Evolutionary conservation across 2,329 filamentous ascomycete species (phyloP).

Genomic region (Fusarium acutatum): DNA sequence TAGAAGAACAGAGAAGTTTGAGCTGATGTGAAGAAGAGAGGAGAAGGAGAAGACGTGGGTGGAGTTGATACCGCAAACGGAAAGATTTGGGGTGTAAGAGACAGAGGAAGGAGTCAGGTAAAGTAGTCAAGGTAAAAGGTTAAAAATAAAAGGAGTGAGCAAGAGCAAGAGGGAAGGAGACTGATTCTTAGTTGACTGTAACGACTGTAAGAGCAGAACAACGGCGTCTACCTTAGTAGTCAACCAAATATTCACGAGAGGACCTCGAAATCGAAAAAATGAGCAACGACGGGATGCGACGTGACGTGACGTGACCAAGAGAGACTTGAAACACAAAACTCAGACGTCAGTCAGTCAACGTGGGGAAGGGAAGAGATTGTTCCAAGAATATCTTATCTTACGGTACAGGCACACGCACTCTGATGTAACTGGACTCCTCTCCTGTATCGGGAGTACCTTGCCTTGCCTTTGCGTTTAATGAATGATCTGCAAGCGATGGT

Average conservation of each 20-base stretch:
- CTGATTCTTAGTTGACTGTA: conserved; percentile 9
- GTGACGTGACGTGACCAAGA: background rate
- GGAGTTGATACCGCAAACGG: conserved; percentile 12
- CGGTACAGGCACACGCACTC: background rate
- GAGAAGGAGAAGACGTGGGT: background rate
- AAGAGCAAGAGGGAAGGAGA: conserved; percentile 3
- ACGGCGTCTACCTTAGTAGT: background rate
- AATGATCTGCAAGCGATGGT: background rate
- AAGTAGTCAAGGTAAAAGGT: background rate
- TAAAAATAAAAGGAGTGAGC: background rate
- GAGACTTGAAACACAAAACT: conserved; percentile 1
- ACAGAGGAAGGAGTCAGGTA: background rate
- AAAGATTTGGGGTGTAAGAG: conserved; percentile 16
- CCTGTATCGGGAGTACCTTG: background rate
- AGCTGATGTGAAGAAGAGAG: background rate
- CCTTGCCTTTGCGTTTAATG: background rate
- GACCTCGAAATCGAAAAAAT: background rate
- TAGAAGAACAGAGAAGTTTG: background rate
- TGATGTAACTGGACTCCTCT: background rate
- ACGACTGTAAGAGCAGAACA: background rate
- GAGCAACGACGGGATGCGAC: background rate
- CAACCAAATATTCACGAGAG: conserved; percentile 7
- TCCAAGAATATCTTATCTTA: conserved; percentile 15
- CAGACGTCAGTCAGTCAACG: conserved; percentile 6
- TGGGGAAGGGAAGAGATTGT: conserved; percentile 20